Percentiles rank a stretch among this genome's conserved stretches.
phyloP scores from a whole-genome alignment of 2,329 filamentous ascomycete genomes.

The Alternaria incomplexa region DNA sequence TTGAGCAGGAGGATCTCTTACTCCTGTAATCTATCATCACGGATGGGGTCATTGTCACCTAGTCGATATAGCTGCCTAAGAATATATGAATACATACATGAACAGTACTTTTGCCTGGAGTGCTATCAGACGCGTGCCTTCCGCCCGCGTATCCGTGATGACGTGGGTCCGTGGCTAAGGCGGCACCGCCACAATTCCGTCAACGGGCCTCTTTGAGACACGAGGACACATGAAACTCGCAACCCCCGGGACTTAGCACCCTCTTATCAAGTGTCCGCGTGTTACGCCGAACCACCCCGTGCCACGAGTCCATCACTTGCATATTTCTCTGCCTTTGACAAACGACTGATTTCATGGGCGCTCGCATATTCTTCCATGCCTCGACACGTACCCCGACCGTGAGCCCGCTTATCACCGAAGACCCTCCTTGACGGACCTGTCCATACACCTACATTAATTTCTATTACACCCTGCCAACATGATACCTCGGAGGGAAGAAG shows the following conservation, averaged over 20 bases:
- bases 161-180: slow-evolving; percentile 24
- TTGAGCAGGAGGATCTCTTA: slow-evolving; percentile 14
- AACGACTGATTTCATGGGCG: slow-evolving; percentile 30
- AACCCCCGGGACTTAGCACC: background rate
- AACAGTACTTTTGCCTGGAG: background rate
- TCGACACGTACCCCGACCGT: slow-evolving; percentile 31
- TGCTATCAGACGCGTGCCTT: background rate
- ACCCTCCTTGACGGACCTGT: slow-evolving; percentile 29
- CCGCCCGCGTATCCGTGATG: slow-evolving; percentile 9
- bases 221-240: slow-evolving; percentile 13
- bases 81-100: slow-evolving; percentile 11
- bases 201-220: slow-evolving; percentile 19
- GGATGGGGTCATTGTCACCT: slow-evolving; percentile 12
- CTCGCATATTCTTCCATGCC: slow-evolving; percentile 28
- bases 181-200: slow-evolving; percentile 4
- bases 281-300: slow-evolving; percentile 16
- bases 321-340: slow-evolving; percentile 2
- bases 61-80: slow-evolving; percentile 19
- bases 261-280: slow-evolving; percentile 5
- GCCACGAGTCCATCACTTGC: slow-evolving; percentile 3
- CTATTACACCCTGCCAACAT: background rate
- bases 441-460: background rate
- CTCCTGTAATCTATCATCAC: slow-evolving; percentile 20
- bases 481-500: slow-evolving; percentile 20
- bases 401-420: slow-evolving; percentile 26